Conservation (phyloP, 768 basidiomycete genomes). For the Peribolospora baueri region DNA sequence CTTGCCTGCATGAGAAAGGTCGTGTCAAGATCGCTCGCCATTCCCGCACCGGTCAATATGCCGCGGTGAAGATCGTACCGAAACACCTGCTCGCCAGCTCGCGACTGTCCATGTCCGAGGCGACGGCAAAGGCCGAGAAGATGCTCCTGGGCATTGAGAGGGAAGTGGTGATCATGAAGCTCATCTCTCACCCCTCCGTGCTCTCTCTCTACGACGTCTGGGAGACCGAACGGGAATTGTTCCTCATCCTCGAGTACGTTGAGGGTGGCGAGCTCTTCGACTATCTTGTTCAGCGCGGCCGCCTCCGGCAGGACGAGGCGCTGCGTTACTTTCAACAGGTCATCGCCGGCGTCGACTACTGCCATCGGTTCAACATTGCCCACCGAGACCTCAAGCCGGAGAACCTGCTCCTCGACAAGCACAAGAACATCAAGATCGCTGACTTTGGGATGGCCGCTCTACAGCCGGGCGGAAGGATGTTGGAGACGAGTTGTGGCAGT, state of each 20-base stretch:
- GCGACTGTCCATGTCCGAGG: conserved; percentile 10
- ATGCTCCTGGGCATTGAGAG: conserved; percentile 52
- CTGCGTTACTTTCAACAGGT: conserved; percentile 86
- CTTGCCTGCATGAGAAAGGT: conserved; percentile 14
- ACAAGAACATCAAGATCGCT: conserved; percentile 64
- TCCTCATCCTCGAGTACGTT: conserved; percentile 80
- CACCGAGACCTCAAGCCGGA: conserved; percentile 97
- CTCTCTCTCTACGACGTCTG: conserved; percentile 88
- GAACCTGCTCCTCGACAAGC: conserved; percentile 61
- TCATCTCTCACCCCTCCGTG: conserved; percentile 94
- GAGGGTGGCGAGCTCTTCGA: conserved; percentile 93
- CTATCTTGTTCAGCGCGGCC: conserved; percentile 71
- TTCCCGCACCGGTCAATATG: conserved; percentile 59
- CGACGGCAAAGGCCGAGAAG: conserved; percentile 43
- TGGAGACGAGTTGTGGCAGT: conserved; percentile 86
- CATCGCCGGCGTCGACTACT: conserved; percentile 81
- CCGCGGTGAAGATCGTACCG: conserved; percentile 87
- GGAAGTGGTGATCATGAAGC: conserved; percentile 97
- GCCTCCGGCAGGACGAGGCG: conserved; percentile 55
- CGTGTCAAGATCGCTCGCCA: conserved; percentile 86
- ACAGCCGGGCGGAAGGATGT: conserved; percentile 53
- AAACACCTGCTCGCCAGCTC: conserved; percentile 46
- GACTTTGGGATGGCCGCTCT: conserved; percentile 99
- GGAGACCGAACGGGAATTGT: conserved; percentile 68
- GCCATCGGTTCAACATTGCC: conserved; percentile 89